Base-by-base conservation (phyloP, 2,329 filamentous ascomycete species). In the Cadophora sp. region DNA sequence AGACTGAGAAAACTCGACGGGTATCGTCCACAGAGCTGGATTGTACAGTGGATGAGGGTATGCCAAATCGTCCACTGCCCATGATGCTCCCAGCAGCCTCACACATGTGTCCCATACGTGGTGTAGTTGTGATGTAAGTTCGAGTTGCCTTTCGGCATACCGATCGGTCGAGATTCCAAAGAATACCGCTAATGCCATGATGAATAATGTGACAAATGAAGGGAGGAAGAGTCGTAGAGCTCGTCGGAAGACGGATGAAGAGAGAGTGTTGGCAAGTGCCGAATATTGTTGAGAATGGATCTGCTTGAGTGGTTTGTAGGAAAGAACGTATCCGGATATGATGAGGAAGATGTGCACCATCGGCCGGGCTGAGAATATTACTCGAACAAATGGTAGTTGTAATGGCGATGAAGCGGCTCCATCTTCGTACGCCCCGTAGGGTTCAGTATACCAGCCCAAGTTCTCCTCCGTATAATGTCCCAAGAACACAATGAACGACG, bases 311-410 rank as follows among this genome's bases (percentile, higher is more conserved):
- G 82, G 80, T 68, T 82, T 81, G 70, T 80, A 79, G 8, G 81
- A 79, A 24, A 85, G 77, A 3, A 80, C 82, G 68, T 82, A 83
- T 45, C 83, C 83, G 1, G 82, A 84, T 43, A 85, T 82, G 70
- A 84, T 79, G 73, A 84, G 84, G 74, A 85, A 84, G 56, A 85
- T 79, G 71, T 83, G 80, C 2, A 85, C 83, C 81, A 83, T 82
- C 9, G 82, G 81, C 20, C 80, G 78, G 20, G 82, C 82, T 18
- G 80, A 80, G 80, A 82, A 68, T 22, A 83, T 63, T 33, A 83
- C 75, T 62, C 82, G 79, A 8, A 83, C 14, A 60, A 81, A 80
- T 1, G 83, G 83, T 16, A 83, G 73, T 72, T 84, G 83, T 22
- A 84, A 69, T n/a, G 76, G 75, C 60, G 80, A 79, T 24, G 80